Conservation (phyloP, 257 asterid genomes). For the Dorcoceras hygrometricum region DNA sequence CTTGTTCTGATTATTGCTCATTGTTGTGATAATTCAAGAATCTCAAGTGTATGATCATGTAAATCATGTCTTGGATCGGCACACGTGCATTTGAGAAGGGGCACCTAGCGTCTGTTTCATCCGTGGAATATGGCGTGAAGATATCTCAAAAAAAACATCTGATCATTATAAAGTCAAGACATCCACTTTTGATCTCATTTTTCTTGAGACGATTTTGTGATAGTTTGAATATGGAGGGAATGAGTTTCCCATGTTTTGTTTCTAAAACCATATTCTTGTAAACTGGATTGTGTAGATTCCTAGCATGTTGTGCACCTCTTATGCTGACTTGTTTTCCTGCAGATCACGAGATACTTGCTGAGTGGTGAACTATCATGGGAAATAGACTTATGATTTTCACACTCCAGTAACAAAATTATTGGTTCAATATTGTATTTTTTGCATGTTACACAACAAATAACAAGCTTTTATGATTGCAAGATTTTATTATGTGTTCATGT, state of each 20-base stretch:
- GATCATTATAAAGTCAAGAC: slow-evolving; percentile 13
- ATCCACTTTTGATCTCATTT: not conserved
- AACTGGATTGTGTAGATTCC: slow-evolving; percentile 4
- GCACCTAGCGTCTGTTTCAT: no score
- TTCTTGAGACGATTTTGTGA: slow-evolving; percentile 4
- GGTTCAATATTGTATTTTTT: slow-evolving; percentile 8
- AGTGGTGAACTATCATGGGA: slow-evolving; percentile 12
- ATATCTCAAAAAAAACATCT: slow-evolving; percentile 13
- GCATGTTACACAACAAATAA: not conserved
- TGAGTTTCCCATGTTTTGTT: slow-evolving; percentile 15
- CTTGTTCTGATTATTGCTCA: not conserved
- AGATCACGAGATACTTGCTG: not conserved
- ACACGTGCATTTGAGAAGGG: not conserved
- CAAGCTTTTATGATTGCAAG: not conserved
- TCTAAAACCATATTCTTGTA: not conserved
- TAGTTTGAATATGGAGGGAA: not conserved
- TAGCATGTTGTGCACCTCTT: not conserved
- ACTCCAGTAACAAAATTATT: slow-evolving; percentile 2
- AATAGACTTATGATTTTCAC: slow-evolving; percentile 4
- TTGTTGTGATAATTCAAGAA: not conserved
- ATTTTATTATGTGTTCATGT: not conserved
- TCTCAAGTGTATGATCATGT: not conserved
- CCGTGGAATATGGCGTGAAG: not conserved
- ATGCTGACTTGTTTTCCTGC: not conserved
- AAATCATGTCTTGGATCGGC: not conserved